phyloP scores from a whole-genome alignment of 2,329 filamentous ascomycete genomes.

The Cercospora sp. region DNA sequence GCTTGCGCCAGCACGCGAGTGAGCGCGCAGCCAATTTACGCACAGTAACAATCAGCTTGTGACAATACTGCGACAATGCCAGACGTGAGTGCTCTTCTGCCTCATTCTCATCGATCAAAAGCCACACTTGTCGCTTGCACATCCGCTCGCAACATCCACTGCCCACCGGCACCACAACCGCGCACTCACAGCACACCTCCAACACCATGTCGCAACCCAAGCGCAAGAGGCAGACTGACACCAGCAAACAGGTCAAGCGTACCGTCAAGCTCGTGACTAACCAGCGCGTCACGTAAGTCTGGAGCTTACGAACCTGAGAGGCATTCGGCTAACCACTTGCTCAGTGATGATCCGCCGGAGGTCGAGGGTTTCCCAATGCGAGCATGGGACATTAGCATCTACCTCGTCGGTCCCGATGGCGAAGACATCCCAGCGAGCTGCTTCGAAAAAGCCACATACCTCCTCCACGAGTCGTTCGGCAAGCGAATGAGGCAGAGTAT shows the following conservation, averaged over 20 bases:
- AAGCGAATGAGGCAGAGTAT: conserved; percentile 68
- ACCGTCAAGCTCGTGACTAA: conserved; percentile 91
- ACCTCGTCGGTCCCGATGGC: conserved; percentile 79
- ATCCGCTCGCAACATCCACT: neutral
- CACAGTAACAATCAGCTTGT: conserved; percentile 10
- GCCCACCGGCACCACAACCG: neutral
- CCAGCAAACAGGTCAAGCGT: conserved; percentile 58
- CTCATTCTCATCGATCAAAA: neutral
- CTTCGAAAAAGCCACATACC: conserved; percentile 91
- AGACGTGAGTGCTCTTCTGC: conserved; percentile 38
- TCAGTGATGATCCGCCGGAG: conserved; percentile 74
- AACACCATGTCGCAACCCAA: conserved; percentile 14
- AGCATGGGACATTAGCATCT: conserved; percentile 85
- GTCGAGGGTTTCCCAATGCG: conserved; percentile 90
- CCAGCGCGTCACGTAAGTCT: conserved; percentile 78
- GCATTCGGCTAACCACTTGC: conserved; percentile 20
- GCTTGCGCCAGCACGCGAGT: conserved; percentile 25
- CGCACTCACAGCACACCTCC: neutral
- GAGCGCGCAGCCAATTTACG: conserved; percentile 16
- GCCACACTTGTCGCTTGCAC: neutral
- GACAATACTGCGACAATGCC: conserved; percentile 36
- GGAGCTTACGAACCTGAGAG: conserved; percentile 6
- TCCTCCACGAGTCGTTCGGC: conserved; percentile 90
- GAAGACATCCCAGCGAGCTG: conserved; percentile 78
- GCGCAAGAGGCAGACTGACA: conserved; percentile 14